Base-by-base conservation (phyloP, 2,329 filamentous ascomycete genomes). In the Elsinoe ampelina region DNA sequence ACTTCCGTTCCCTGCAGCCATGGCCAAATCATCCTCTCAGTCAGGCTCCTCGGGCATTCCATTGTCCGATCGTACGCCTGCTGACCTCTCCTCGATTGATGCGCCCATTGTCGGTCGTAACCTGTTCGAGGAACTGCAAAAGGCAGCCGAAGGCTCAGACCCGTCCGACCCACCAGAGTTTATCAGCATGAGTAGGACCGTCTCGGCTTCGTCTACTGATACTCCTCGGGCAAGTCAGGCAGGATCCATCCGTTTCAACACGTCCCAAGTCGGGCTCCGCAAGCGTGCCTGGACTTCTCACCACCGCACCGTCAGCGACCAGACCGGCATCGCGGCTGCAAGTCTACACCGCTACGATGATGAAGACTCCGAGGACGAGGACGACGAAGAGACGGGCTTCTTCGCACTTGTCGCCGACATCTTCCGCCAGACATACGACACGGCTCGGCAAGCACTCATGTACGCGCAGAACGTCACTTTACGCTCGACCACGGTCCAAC, bases 81-180 rank as follows among this genome's bases (percentile, higher is more conserved):
- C 59, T 35, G 57, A 64, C 12, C 62, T 65, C 56, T 62, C 62
- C 15, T 63, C 63, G 5, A 57, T 65, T 17, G 67, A 62, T 20
- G 62, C 62, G 26, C 41, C 56, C 8, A 59, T 58, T 4, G 41
- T 59, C 10, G 66, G 67, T 20, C 63, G 67, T 34, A 70, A 68
- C 50, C 60, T 70, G 3, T 64, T 70, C 60, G 67, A 70, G 39
- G 68, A 70, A 59, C 58, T 70, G 13, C 60, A 48, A 22, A 39
- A 42, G 17, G 54, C 32, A 8, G 48, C 48, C 7, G 22, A 47
- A n/a, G 54, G 36, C 15, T 19, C 54, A 13, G 54, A 56, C 19
- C 32, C 54, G 1, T 34, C 42, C 8, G 54, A 56, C 15, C 32
- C 41, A 10, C 17, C 30, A 15, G 54, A 56, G 7, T 47, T 41